Base-by-base conservation (phyloP, 805 yeast species). In the Lipomyces sp. region DNA sequence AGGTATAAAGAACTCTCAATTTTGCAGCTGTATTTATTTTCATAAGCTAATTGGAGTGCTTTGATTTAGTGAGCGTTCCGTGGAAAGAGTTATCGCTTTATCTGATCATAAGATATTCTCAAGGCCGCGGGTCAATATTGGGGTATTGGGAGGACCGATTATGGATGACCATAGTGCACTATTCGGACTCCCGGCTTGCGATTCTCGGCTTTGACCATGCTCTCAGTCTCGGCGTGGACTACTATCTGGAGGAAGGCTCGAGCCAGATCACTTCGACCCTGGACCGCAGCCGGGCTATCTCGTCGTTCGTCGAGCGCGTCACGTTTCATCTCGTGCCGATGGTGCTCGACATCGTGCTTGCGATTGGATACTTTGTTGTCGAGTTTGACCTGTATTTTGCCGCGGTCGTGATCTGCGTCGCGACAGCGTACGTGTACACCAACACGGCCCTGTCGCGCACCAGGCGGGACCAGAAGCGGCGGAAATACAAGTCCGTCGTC, bases 271-370 rank as follows among this genome's bases (percentile, higher is more conserved):
- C 49, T 5, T 22, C 58, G 5, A 47, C 49, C 3, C 48, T 56
- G 6, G 53, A 47, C 23, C 44, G 46, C 13, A 44, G 45, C 14
- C 49, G 39, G 19, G 47, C 57, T 1, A 49, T 56, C 21, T 39
- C 47, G n/a, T 29, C 50, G 2, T 53, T 53, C 36, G 43, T 49
- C 4, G 60, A 56, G 40, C 51, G 49, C 24, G 29, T 56, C 23
- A 39, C 57, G 16, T 56, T 56, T 32, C 49, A 55, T 21, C 31
- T 56, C 34, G 43, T 43, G 7, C 60, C 60, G 6, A 43, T 49
- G 37, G 26, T 47, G 10, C 24, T 53, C 16, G 60, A 56, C 29
- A 41, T 53, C 34, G 29, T 26, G 8, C 43, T 56, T 6, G 60
- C 58, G 2, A 39, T 56, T 14, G 55, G 48, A 22, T 56, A 46